Evolutionary conservation across 495 filamentous ascomycete genomes (phyloP).

Genomic region (Aspergillus kassunensis): DNA sequence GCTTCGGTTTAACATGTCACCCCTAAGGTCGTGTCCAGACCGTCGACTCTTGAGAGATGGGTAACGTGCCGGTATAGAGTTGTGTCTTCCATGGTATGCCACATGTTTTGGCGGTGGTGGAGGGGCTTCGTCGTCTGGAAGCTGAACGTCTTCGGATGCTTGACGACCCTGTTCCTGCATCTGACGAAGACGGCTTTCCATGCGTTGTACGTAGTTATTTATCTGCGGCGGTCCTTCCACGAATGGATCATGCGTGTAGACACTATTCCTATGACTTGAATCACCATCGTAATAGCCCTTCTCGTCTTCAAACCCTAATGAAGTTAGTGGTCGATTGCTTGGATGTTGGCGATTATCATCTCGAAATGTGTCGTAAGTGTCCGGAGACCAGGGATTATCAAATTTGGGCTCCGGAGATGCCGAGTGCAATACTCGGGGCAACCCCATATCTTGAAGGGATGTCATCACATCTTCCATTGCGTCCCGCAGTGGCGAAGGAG

Average conservation of each 20-base stretch:
- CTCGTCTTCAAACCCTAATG: constrained; percentile 60
- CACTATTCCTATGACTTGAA: constrained; percentile 30
- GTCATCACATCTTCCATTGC: constrained; percentile 99
- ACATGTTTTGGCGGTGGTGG: constrained; percentile 62
- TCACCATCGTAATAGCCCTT: constrained; percentile 44
- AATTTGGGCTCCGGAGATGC: constrained; percentile 50
- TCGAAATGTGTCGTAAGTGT: constrained; percentile 69
- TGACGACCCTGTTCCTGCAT: constrained; percentile 60
- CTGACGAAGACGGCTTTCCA: constrained; percentile 74
- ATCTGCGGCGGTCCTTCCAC: constrained; percentile 64
- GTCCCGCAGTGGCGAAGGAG: constrained; percentile 84
- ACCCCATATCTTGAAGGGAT: constrained; percentile 84
- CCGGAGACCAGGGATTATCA: constrained; percentile 84
- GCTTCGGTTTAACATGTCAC: constrained; percentile 64
- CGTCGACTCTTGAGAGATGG: constrained; percentile 56
- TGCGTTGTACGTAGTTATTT: constrained; percentile 80
- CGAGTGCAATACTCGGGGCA: constrained; percentile 48
- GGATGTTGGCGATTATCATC: constrained; percentile 28
- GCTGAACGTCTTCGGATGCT: constrained; percentile 33
- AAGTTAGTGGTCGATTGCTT: constrained; percentile 59
- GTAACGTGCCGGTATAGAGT: constrained; percentile 41
- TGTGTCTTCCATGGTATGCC: constrained; percentile 38
- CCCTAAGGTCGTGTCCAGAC: constrained; percentile 79
- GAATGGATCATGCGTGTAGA: constrained; percentile 43
- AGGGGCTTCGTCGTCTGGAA: constrained; percentile 50